Base-by-base conservation (phyloP, 805 yeast genomes). In the Clavispora vitiphila region DNA sequence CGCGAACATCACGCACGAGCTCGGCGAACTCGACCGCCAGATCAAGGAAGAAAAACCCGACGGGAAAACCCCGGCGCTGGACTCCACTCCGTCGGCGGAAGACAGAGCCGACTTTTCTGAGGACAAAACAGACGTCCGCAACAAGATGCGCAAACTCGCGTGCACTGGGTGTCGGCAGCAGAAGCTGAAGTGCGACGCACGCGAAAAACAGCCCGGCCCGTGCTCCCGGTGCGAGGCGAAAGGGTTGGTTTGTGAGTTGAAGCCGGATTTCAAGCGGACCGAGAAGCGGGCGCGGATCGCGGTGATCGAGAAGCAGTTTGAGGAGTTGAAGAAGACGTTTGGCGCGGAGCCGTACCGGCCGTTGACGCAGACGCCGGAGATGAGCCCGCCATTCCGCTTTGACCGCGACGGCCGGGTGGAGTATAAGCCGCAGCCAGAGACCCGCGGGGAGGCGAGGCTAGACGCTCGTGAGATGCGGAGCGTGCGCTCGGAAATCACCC, bases 111-210 rank as follows among this genome's bases (percentile, higher is more conserved):
- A 27, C 34, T 8, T 22, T 24, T 27, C 27, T 32, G 43, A 38
- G 44, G 53, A 44, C 30, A 29, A 30, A 10, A 29, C 26, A 36
- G 49, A 36, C 35, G 35, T n/a, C 31, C 43, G 20, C 50, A 26
- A 19, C 40, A 62, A 53, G 39, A 51, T 60, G 30, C 83, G 81
- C 58, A 72, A 80, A 42, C 78, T 89, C 58, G 98, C 98, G 0
- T 93, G 99, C 68, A 88, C 87, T 1, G 96, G 91, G 55, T 93
- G 99, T 59, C 77, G 98, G 11, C 98, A 93, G 62, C 99, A 91
- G 60, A 93, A 93, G 64, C 83, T 89, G 26, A 78, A 81, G 54
- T 90, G 97, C 65, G 96, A 90, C 64, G 95, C 96, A 10, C 78
- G 73, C 49, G 89, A 79, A 44, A 72, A 69, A 38, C 77, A 80